phyloP scores from a whole-genome alignment of 177 flowering plant species.

The Vitis hybrid region DNA sequence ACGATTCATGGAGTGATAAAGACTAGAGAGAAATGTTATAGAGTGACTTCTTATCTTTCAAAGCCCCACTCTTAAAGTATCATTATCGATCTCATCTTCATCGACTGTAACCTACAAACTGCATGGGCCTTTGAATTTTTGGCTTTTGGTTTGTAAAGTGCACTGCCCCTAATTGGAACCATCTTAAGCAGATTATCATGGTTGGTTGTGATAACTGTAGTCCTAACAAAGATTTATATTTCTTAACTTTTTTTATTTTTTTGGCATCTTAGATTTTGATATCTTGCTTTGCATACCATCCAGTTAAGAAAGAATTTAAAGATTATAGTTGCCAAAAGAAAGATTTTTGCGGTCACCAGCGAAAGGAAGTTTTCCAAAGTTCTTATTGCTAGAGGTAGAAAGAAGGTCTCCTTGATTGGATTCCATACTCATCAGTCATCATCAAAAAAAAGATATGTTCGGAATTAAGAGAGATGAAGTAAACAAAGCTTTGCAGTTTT shows the following conservation, averaged over 20 bases:
- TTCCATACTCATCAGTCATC: too few species aligned
- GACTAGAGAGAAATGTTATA: slow-evolving; percentile 49
- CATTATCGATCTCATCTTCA: slow-evolving; percentile 35
- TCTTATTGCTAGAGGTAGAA: slow-evolving; percentile 44
- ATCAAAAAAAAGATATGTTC: slow-evolving; percentile 43
- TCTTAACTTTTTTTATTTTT: too few species aligned
- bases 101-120: slow-evolving; percentile 32
- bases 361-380: slow-evolving; percentile 52
- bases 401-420: slow-evolving; percentile 25
- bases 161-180: slow-evolving; percentile 30
- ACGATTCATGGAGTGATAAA: slow-evolving; percentile 57
- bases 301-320: slow-evolving; percentile 71
- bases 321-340: slow-evolving; percentile 72
- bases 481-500: slow-evolving; percentile 54
- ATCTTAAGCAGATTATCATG: slow-evolving; percentile 28
- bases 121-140: slow-evolving; percentile 26
- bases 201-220: slow-evolving; percentile 33
- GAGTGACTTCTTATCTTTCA: slow-evolving; percentile 45
- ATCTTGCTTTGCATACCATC: slow-evolving; percentile 64
- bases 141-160: slow-evolving; percentile 39
- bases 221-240: slow-evolving; percentile 13
- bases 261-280: slow-evolving; percentile 27
- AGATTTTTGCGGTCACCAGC: slow-evolving; percentile 45
- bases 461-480: slow-evolving; percentile 53
- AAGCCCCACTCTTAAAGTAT: slow-evolving; percentile 41